phyloP scores from a whole-genome alignment of 192 early-diverging fungal genomes.

The Backusella mclennaniae region DNA sequence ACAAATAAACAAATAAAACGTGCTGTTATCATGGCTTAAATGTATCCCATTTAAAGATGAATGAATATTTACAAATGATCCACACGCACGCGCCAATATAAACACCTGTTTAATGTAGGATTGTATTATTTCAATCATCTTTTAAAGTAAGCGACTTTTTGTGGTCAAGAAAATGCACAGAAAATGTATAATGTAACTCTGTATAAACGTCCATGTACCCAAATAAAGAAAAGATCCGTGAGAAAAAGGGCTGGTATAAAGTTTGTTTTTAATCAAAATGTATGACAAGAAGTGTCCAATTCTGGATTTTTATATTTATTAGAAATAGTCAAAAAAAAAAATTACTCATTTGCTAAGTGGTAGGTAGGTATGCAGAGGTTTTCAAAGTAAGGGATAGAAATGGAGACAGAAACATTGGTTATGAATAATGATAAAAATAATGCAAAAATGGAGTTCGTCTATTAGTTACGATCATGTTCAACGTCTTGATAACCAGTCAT shows the following conservation, averaged over 20 bases:
- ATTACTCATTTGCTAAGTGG: neutral
- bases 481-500: constrained; percentile 31
- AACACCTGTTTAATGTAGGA: neutral
- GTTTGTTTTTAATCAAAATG: constrained; percentile 7
- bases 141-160: neutral
- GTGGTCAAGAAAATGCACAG: neutral
- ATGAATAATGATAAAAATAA: constrained; percentile 1
- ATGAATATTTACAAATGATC: neutral
- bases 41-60: neutral
- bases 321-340: neutral
- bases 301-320: neutral
- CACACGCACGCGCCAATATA: neutral
- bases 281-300: neutral
- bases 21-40: neutral
- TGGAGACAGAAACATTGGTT: neutral
- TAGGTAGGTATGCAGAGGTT: neutral
- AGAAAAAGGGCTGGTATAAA: neutral
- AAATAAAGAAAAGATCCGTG: constrained; percentile 2
- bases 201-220: neutral
- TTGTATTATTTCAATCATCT: neutral
- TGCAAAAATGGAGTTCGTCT: neutral
- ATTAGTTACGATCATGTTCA: constrained; percentile 1
- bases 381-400: neutral
- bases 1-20: neutral
- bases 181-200: neutral